Conservation (phyloP, 2,329 filamentous ascomycete species). For the Ambrosiella cleistominuta region DNA sequence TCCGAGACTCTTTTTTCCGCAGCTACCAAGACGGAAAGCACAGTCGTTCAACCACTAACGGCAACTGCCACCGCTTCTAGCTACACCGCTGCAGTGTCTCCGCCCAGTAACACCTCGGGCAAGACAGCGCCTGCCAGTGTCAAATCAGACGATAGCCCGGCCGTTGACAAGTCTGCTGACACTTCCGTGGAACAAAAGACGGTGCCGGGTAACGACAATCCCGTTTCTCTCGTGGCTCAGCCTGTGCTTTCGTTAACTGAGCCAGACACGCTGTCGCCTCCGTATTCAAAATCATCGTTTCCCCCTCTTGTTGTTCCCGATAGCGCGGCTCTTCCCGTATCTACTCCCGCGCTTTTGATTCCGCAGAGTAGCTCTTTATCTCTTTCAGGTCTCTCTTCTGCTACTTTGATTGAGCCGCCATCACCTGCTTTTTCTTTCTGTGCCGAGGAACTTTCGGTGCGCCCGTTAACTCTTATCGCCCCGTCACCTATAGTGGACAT, state of each 20-base stretch:
- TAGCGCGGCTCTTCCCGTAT: not conserved
- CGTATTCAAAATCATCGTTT: not conserved
- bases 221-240: not conserved
- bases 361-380: not conserved
- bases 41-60: not conserved
- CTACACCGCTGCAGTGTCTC: not conserved
- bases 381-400: not conserved
- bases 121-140: not conserved
- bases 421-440: slow-evolving; percentile 11
- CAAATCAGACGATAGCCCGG: not conserved
- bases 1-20: not conserved
- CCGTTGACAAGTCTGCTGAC: not conserved
- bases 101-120: not conserved
- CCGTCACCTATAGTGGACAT: not conserved
- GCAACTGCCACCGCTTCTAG: not conserved
- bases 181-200: not conserved
- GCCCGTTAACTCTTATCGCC: not conserved
- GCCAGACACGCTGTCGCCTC: not conserved
- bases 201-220: too few relatives aligned
- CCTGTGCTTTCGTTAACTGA: not conserved
- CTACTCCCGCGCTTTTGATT: not conserved
- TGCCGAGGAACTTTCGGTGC: slow-evolving; percentile 6
- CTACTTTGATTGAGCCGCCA: slow-evolving; percentile 1
- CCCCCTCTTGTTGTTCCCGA: not conserved
- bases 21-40: not conserved